A percentile compares a stretch with the other conserved stretches of the same genome.
phyloP scores from a whole-genome alignment of 2,329 filamentous ascomycete genomes.

The Cryoendolithus antarcticus region DNA sequence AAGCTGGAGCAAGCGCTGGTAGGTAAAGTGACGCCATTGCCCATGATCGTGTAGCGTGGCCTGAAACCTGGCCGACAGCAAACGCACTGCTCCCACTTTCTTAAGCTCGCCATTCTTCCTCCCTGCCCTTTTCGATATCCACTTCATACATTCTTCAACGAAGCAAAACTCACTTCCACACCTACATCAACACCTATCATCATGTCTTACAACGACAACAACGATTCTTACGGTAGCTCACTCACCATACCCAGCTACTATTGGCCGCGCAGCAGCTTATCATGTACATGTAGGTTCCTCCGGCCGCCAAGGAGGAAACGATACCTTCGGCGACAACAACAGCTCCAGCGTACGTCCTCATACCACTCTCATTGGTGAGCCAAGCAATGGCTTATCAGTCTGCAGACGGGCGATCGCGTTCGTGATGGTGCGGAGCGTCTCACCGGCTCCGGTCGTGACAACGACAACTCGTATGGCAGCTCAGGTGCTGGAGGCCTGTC shows the following conservation, averaged over 20 bases:
- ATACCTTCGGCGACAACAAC: slow-evolving; percentile 1
- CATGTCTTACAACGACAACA: slow-evolving; percentile 5
- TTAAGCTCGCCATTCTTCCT: no score
- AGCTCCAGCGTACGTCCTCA: slow-evolving; percentile 5
- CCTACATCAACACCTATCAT: slow-evolving; percentile 1
- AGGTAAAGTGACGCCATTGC: no score
- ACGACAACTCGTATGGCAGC: background rate
- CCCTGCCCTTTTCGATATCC: no score
- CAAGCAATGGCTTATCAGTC: slow-evolving; percentile 6
- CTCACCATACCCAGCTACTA: background rate
- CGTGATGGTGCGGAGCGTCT: slow-evolving; percentile 4
- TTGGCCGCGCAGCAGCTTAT: slow-evolving; percentile 3
- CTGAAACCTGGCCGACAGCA: no score
- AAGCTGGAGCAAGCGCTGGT: no score
- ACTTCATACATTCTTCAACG: no score
- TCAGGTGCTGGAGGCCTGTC: background rate
- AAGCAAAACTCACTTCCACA: no score
- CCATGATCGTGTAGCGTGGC: no score
- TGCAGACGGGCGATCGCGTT: no score
- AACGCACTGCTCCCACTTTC: no score
- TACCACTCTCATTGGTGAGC: slow-evolving; percentile 9
- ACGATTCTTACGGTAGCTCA: slow-evolving; percentile 1
- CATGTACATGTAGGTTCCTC: background rate
- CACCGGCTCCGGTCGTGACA: background rate
- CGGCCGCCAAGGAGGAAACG: background rate